phyloP scores from a whole-genome alignment of 345 rosid genomes.

The Salix exigua region DNA sequence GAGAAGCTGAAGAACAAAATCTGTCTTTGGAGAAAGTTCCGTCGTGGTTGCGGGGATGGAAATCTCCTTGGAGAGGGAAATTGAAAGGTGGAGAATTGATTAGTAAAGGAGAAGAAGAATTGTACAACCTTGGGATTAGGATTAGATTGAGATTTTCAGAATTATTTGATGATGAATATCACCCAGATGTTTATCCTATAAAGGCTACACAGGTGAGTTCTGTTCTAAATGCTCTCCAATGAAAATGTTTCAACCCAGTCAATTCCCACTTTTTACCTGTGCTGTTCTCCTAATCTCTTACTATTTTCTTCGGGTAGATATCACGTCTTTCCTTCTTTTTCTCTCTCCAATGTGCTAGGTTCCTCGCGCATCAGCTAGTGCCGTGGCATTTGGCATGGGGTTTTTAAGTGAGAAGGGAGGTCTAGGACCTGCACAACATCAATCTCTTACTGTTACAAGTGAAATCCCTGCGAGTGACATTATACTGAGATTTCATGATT shows the following conservation, averaged over 20 bases:
- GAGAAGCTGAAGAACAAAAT: conserved; percentile 51
- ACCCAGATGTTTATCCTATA: conserved; percentile 74
- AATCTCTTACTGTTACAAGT: conserved; percentile 81
- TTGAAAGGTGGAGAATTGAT: conserved; percentile 78
- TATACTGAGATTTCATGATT: conserved; percentile 69
- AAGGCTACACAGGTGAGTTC: conserved; percentile 75
- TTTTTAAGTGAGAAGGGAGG: conserved; percentile 72
- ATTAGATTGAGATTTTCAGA: conserved; percentile 63
- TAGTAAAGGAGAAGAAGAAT: conserved; percentile 70
- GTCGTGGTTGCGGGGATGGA: conserved; percentile 66
- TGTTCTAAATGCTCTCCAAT: not conserved
- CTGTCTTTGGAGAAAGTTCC: conserved; percentile 48
- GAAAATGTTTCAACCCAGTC: not conserved
- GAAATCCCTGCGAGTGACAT: conserved; percentile 94
- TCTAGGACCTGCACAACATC: conserved; percentile 73
- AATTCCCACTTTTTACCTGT: not conserved
- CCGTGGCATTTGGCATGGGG: conserved; percentile 98
- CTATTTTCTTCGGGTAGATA: not conserved
- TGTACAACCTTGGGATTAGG: conserved; percentile 72
- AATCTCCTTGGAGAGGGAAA: conserved; percentile 85
- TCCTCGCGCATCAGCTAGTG: conserved; percentile 94
- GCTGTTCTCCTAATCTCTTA: not conserved
- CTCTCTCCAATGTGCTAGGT: conserved; percentile 38
- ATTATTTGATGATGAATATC: conserved; percentile 73
- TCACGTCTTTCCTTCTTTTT: conserved; percentile 2